Base-by-base conservation (phyloP, 1,139 yeast genomes). In the Nakaseomyces uthaithaninus region DNA sequence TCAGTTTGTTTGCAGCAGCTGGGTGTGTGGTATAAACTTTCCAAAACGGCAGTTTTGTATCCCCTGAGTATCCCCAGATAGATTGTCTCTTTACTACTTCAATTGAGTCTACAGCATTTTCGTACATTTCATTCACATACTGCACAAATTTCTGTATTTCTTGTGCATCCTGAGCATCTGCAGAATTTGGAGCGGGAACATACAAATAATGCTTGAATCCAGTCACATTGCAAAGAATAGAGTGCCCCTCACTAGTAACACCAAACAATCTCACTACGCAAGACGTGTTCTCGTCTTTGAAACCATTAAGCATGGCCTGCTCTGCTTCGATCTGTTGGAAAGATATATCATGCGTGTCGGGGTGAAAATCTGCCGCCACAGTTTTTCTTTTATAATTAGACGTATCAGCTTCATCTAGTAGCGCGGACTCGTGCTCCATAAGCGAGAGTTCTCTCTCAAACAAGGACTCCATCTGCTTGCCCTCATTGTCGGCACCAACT, bases 261-360 rank as follows among this genome's bases (percentile, higher is more conserved):
- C 99, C 99, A 60, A 89, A 93, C 57, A 93, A 81, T 44, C 95
- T 73, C 1, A 91, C 85, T 4, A 74, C 69, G 0, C 80, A 72
- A 19, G 75, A 71, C 3, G 62, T 58, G 26, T 53, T 52, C 27
- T 50, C 52, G 41, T 57, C 62, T n/a, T 37, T 42, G 7, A 50
- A 42, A 6, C 80, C 78, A 10, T 75, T 71, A 10, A 73, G 63
- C 20, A 62, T 58, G 5, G 82, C 74, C 54, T 91, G 98, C 56
- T 91, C 98, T 1, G 94, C 95, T 62, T 93, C 98, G 52, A 93
- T 69, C 56, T 91, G 98, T 61, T 91, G 98, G 60, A 93, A 91
- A 0, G 72, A 67, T 15, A 87, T 70, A 50, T 82, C 86, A 18
- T 62, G 54, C 0, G 62, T 57, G 0, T 55, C 47, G 0, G 81